Base-by-base conservation (phyloP, 768 basidiomycete species). In the Hericium coralloides region DNA sequence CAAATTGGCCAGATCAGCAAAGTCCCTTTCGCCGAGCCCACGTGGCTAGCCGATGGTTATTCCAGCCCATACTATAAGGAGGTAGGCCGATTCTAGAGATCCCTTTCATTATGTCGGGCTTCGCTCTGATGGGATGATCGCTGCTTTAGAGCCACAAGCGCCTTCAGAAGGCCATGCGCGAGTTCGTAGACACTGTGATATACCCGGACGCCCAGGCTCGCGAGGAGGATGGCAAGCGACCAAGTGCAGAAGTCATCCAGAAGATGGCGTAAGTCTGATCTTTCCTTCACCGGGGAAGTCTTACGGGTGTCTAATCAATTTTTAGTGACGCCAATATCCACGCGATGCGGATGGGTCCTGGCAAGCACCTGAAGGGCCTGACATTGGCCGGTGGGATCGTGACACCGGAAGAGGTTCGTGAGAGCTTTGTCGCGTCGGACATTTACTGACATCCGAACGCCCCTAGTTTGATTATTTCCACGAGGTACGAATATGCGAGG, bases 311-410 rank as follows among this genome's bases (percentile, higher is more conserved):
- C 31, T 31, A 9, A 7, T 12, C 38, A 67, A 37, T 9, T 49
- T 38, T 23, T 58, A 87, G 83, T 7, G 83, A 83, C 56, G 59
- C 82, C 26, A 84, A 92, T 63, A 54, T 98, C 20, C 88, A 92
- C 67, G 89, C 91, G 9, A 95, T 97, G 92, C 80, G 92, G n/a
- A 78, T 95, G 74, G 95, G 95, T 6, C 95, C 95, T 2, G 90
- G 89, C 18, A 90, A 87, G 65, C 92, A 94, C 63, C 72, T 95
- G 52, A 77, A 90, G 67, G 94, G 95, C 2, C 76, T 78, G n/a
- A 78, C 73, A 15, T 75, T 95, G 9, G 85, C 90, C 77, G 77
- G 76, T 58, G 92, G 88, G 3, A 64, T 87, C 23, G 86, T 93
- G 37, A 80, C 81, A 58, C 87, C 89, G 0, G 89, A 92, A 68